A percentile compares a stretch with the other conserved stretches of the same genome.
Conservation (phyloP, 2,329 filamentous ascomycete genomes). For the Ophiostoma sp. region DNA sequence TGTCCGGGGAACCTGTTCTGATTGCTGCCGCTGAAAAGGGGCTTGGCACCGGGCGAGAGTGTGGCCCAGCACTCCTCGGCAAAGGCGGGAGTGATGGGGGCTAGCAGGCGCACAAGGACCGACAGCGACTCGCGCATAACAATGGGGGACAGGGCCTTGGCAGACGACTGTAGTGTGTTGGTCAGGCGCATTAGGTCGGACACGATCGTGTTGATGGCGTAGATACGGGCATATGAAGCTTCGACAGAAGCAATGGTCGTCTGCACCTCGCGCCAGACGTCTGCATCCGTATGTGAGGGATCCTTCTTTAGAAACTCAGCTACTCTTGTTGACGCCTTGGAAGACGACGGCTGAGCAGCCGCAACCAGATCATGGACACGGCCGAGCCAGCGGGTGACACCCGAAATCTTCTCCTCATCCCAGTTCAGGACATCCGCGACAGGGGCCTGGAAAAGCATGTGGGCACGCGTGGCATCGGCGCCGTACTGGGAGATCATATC, state of each 20-base stretch:
- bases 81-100: slow-evolving; percentile 74
- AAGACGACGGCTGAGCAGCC: slow-evolving; percentile 22
- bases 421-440: slow-evolving; percentile 80
- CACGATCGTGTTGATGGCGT: slow-evolving; percentile 75
- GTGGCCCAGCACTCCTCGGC: slow-evolving; percentile 62
- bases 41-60: slow-evolving; percentile 31
- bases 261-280: slow-evolving; percentile 62
- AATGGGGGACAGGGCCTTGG: slow-evolving; percentile 35
- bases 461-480: slow-evolving; percentile 76
- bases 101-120: slow-evolving; percentile 63
- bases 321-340: slow-evolving; percentile 27
- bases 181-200: slow-evolving; percentile 79
- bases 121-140: slow-evolving; percentile 48
- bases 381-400: slow-evolving; percentile 73
- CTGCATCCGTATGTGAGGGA: slow-evolving; percentile 41
- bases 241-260: slow-evolving; percentile 62
- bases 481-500: slow-evolving; percentile 68
- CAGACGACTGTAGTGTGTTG: slow-evolving; percentile 50
- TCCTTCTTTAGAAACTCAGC: slow-evolving; percentile 27
- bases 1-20: slow-evolving; percentile 50
- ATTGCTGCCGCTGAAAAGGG: background rate
- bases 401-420: slow-evolving; percentile 77
- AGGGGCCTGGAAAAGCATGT: slow-evolving; percentile 84
- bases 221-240: slow-evolving; percentile 62
- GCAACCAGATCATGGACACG: slow-evolving; percentile 57